Evolutionary conservation across 1,139 yeast genomes (phyloP).

Genomic region (Kluyveromyces sp.): DNA sequence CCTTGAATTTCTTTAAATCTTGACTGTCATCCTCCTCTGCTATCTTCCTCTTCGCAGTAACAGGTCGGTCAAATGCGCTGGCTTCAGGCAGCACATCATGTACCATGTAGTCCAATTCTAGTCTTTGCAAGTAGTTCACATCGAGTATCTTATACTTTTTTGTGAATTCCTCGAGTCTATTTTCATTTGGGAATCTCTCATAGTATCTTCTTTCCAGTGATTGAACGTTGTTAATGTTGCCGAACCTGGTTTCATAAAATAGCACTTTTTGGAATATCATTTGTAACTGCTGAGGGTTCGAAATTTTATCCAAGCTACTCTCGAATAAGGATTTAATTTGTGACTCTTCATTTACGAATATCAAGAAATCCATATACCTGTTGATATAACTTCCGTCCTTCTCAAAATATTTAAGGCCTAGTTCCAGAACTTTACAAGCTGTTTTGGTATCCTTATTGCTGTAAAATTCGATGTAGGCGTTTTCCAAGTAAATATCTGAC

Average conservation of each 20-base stretch:
- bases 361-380: slow-evolving; percentile 66
- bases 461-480: slow-evolving; percentile 76
- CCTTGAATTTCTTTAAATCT: slow-evolving; percentile 11
- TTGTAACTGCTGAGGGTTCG: slow-evolving; percentile 32
- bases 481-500: slow-evolving; percentile 71
- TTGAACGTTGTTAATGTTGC: slow-evolving; percentile 62
- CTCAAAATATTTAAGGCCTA: slow-evolving; percentile 62
- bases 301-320: slow-evolving; percentile 44
- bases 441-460: slow-evolving; percentile 52
- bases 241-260: slow-evolving; percentile 50
- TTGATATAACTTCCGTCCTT: slow-evolving; percentile 55
- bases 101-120: slow-evolving; percentile 25
- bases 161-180: slow-evolving; percentile 31
- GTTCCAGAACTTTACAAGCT: slow-evolving; percentile 71
- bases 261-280: slow-evolving; percentile 43
- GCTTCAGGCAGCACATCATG: slow-evolving; percentile 10
- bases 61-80: neutral
- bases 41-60: slow-evolving; percentile 8
- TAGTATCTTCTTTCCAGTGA: slow-evolving; percentile 61
- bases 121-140: slow-evolving; percentile 25
- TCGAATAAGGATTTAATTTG: slow-evolving; percentile 82
- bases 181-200: slow-evolving; percentile 57
- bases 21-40: slow-evolving; percentile 1
- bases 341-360: slow-evolving; percentile 66
- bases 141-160: slow-evolving; percentile 34